Conservation (phyloP, 768 basidiomycete genomes). For the Russula ochroleuca region DNA sequence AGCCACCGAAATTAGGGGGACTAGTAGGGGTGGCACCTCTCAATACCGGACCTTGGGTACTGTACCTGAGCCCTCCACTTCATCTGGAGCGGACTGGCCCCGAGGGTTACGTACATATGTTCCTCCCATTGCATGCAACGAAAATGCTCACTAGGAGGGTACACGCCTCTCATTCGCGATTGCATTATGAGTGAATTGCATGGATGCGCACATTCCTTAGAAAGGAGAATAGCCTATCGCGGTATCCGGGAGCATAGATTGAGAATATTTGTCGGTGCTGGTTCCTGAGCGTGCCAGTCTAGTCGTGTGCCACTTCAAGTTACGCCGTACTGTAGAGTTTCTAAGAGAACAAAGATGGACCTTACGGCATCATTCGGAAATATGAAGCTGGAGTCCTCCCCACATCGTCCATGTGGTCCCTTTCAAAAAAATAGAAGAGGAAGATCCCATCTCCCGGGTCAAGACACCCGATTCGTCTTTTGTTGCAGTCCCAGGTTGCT, state of each 20-base stretch:
- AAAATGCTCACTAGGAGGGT: background rate
- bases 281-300: background rate
- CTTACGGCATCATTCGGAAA: background rate
- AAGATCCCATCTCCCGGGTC: no score
- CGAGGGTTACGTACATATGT: background rate
- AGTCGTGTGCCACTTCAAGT: background rate
- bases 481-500: no score
- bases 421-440: no score
- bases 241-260: background rate
- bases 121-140: background rate
- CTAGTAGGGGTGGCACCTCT: background rate
- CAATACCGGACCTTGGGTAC: background rate
- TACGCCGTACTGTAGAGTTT: background rate
- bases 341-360: background rate
- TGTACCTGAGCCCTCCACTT: background rate
- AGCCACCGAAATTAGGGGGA: background rate
- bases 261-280: background rate
- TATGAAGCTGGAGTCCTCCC: background rate
- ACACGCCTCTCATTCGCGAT: background rate
- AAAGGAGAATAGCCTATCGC: background rate
- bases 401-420: no score
- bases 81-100: background rate
- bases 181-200: background rate
- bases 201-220: background rate
- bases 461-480: no score